Evolutionary conservation across 1,284 basidiomycete genomes (phyloP), one percentile per base, ranked within the genome.

Genomic region (Pseudomicrostroma phylloplanum): DNA sequence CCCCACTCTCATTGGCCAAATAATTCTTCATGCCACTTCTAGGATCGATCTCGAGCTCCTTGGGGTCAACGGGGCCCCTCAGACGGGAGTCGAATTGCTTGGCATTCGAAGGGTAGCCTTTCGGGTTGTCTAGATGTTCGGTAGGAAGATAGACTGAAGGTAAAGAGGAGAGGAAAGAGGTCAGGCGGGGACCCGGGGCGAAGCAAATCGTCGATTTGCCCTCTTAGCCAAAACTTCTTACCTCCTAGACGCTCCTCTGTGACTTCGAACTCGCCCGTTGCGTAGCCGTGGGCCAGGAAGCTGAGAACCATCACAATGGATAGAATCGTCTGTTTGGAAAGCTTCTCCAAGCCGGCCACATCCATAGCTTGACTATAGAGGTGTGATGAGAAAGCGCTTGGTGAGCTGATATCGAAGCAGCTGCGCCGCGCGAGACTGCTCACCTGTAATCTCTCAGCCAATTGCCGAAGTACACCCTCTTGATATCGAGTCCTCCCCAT

Each of bases 21-120:
- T 94, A 96, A 75, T 92, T 92, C 82, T 96, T 96, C 91, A 96
- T 94, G 6, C 92, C 92, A 0, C 89, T 90, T 11, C 84, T 82
- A 0, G 86, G 86, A 78, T 96, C 92, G 23, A 96, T 85, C 71
- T 93, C 89, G 6, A 96, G 83, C 77, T 96, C 92, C 51, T 85
- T 81, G 0, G 88, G 88, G 62, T 86, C 80, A 55, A 92, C 86
- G 1, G 89, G 90, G 17, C 87, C 87, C 56, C 90, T 85, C 49
- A 92, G 84, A 59, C 88, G 86, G 1, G 85, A 84, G 72, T 96
- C 86, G 70, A 88, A 90, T 69, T 85, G 83, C 54, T 89, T 83
- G 0, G 92, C 68, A 57, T 79, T 91, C n/a, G 87, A 87, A 88
- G 90, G 70, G 60, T 80, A 77, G 49, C 76, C 74, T 60, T 75